phyloP scores from a whole-genome alignment of 352 stramenopile genomes.

The Pythium oligandrum region DNA sequence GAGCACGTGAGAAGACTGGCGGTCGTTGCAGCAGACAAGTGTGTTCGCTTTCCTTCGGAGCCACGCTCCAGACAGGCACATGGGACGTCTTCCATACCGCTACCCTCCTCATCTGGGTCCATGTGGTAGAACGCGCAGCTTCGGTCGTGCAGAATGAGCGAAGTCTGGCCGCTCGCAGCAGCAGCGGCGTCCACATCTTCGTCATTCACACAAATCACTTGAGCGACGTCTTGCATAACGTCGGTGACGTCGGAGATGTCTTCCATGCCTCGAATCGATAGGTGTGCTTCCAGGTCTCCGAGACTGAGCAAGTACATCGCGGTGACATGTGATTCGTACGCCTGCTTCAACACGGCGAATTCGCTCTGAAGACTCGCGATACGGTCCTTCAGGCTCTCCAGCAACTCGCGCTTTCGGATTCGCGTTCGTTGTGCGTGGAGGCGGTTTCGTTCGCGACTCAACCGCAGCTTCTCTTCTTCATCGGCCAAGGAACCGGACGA shows the following conservation, averaged over 20 bases:
- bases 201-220: conserved; percentile 17
- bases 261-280: conserved; percentile 46
- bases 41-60: conserved; percentile 36
- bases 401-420: conserved; percentile 70
- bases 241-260: conserved; percentile 32
- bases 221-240: conserved; percentile 32
- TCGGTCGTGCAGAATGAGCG: conserved; percentile 38
- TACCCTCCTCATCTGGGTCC: conserved; percentile 21
- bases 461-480: conserved; percentile 64
- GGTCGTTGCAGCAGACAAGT: neutral
- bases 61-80: conserved; percentile 16
- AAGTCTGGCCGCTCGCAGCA: conserved; percentile 20
- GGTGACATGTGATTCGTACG: conserved; percentile 71
- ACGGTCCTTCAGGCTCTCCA: conserved; percentile 70
- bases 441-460: conserved; percentile 72
- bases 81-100: conserved; percentile 17
- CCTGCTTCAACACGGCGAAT: conserved; percentile 59
- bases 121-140: conserved; percentile 32
- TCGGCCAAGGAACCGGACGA: neutral
- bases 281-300: conserved; percentile 27
- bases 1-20: conserved; percentile 32
- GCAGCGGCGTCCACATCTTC: conserved; percentile 29
- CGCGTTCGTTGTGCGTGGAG: conserved; percentile 70
- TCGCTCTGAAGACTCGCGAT: conserved; percentile 59
- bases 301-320: conserved; percentile 58